These are phyloP conservation scores for Mycocalia duriaeana DNA, from an alignment of 1,284 basidiomycete genomes.

Conservation along the genomic window DNA sequence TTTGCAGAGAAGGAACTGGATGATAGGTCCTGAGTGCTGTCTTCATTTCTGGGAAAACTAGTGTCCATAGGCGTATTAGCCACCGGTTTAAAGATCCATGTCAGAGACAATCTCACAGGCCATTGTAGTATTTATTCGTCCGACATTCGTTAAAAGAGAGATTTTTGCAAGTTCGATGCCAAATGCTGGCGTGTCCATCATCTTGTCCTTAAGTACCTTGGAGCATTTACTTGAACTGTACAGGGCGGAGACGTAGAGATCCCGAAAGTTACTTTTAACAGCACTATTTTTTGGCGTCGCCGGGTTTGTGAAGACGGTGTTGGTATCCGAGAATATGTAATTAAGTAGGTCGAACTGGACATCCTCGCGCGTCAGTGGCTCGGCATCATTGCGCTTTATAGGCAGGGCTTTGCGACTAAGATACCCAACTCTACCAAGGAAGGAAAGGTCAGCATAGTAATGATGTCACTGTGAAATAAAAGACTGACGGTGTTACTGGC, in stretches of 20 bases:
- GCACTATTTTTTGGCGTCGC: slow-evolving; percentile 44
- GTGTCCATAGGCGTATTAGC: slow-evolving; percentile 56
- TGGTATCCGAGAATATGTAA: slow-evolving; percentile 54
- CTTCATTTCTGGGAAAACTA: slow-evolving; percentile 79
- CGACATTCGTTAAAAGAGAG: slow-evolving; percentile 74
- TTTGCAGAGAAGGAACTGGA: slow-evolving; percentile 77
- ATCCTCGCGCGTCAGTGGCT: slow-evolving; percentile 59
- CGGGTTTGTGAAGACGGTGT: slow-evolving; percentile 65
- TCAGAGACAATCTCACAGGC: slow-evolving; percentile 71
- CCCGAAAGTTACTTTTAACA: slow-evolving; percentile 58
- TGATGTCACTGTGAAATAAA: slow-evolving; percentile 15
- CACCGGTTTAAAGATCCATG: neutral
- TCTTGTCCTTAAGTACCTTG: slow-evolving; percentile 58
- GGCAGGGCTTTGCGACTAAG: slow-evolving; percentile 40
- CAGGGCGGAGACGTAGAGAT: slow-evolving; percentile 73
- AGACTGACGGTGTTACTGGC: slow-evolving; percentile 40
- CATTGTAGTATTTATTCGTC: slow-evolving; percentile 80
- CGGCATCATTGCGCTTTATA: slow-evolving; percentile 57
- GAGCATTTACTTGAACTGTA: slow-evolving; percentile 63
- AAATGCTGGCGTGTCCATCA: slow-evolving; percentile 58
- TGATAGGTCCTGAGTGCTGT: slow-evolving; percentile 80
- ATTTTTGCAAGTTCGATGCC: slow-evolving; percentile 76
- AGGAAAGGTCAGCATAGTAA: slow-evolving; percentile 7
- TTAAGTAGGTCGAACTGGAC: slow-evolving; percentile 74
- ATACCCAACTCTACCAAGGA: slow-evolving; percentile 68